A percentile compares a stretch with the other conserved stretches of the same genome.
Conservation (phyloP, 768 basidiomycete species). For the Pholiota molesta region DNA sequence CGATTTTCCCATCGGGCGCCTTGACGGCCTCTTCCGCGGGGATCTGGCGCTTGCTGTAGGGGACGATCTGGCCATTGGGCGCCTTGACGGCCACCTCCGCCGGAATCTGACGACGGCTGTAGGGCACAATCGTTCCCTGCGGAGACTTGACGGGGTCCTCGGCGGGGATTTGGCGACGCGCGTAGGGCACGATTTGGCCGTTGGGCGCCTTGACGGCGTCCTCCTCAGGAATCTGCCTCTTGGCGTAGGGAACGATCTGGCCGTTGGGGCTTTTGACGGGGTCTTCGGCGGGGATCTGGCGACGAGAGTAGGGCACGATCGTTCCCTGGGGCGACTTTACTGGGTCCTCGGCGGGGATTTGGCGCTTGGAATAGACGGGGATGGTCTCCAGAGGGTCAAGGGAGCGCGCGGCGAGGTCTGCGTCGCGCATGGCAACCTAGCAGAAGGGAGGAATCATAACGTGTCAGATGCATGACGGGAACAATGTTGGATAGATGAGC, state of each 20-base stretch:
- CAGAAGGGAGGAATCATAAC: background rate
- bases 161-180: slow-evolving; percentile 12
- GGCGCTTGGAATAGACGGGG: slow-evolving; percentile 19
- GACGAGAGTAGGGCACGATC: slow-evolving; percentile 16
- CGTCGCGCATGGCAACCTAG: slow-evolving; percentile 21
- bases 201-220: no score
- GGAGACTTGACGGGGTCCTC: slow-evolving; percentile 16
- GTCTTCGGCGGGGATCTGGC: slow-evolving; percentile 16
- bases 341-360: slow-evolving; percentile 15
- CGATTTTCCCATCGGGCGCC: slow-evolving; percentile 23
- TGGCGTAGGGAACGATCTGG: no score
- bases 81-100: slow-evolving; percentile 25
- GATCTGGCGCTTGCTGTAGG: slow-evolving; percentile 18
- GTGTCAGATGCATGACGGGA: background rate
- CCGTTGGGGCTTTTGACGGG: slow-evolving; percentile 9
- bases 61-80: slow-evolving; percentile 21
- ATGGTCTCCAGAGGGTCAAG: slow-evolving; percentile 26
- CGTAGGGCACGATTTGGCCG: no score
- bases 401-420: slow-evolving; percentile 19
- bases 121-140: slow-evolving; percentile 23
- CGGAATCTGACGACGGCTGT: slow-evolving; percentile 20
- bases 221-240: no score
- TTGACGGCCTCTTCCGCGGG: slow-evolving; percentile 16
- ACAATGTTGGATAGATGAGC: background rate
- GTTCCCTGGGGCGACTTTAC: slow-evolving; percentile 24